Evolutionary conservation across 371 early-diverging fungal genomes (phyloP).

Genomic region (Thermomucor indicae-seudaticae): DNA sequence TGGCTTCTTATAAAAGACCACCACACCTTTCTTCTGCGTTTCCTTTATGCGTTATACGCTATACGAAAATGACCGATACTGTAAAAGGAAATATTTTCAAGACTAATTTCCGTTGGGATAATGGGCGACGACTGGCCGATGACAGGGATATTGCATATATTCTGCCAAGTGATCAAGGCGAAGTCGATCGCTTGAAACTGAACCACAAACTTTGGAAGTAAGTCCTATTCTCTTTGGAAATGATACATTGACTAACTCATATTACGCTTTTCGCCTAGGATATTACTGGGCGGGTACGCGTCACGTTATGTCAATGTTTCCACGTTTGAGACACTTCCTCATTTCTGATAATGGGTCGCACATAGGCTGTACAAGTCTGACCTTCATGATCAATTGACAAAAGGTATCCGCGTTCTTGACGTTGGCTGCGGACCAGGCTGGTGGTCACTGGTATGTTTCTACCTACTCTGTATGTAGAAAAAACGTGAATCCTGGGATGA

Average conservation of each 20-base stretch:
- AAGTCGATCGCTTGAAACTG: constrained; percentile 32
- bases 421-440: constrained; percentile 48
- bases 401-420: constrained; percentile 38
- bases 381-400: constrained; percentile 30
- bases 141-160: constrained; percentile 33
- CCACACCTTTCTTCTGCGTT: no score
- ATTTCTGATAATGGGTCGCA: not conserved
- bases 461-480: not conserved
- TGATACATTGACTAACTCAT: not conserved
- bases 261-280: not conserved
- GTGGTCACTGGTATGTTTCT: constrained; percentile 30
- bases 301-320: not conserved
- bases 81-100: no score
- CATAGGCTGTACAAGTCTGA: constrained; percentile 31
- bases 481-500: not conserved
- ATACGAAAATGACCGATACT: no score
- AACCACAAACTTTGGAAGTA: constrained; percentile 37
- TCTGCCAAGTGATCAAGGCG: constrained; percentile 36
- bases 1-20: no score
- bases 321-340: no score
- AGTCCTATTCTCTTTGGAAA: constrained; percentile 4
- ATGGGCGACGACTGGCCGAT: constrained; percentile 24
- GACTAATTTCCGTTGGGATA: constrained; percentile 16
- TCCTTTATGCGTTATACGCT: no score
- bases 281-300: constrained; percentile 4